Evolutionary conservation across 768 basidiomycete genomes (phyloP), one percentile per base, ranked within the genome.

Genomic region (Rhodotorula paludigena): DNA sequence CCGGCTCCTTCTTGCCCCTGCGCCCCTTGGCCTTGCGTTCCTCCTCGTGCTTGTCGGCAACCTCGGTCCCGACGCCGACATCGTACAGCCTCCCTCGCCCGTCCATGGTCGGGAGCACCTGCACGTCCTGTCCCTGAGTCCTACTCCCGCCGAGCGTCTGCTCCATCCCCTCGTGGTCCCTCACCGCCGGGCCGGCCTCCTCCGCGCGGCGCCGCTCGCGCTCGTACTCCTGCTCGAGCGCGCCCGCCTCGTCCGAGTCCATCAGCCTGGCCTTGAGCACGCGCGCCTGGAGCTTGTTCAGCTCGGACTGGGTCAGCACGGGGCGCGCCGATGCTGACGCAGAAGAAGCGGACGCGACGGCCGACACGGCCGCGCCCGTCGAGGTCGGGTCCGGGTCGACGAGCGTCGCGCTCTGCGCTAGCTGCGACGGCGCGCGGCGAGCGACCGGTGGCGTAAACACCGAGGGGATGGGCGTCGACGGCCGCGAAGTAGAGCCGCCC

Each of bases 251-350:
- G 3, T 88, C 82, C n/a, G 85, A 82, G 39, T 84, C 86, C 83
- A 89, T 88, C 39, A 99, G 82, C 77, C 89, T 93, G 8, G 96
- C 93, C 42, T 90, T 86, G 15, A 99, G 80, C 3, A 96, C 92
- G 73, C 87, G 87, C 7, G 94, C 94, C 78, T 99, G 94, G 3
- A 99, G 79, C 75, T 86, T 89, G 78, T 99, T 98, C 53, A 98
- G 80, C 23, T 88, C 89, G 21, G 74, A 76, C 25, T 77, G 73
- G 2, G 78, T 75, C 56, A 81, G 66, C 16, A 76, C 69, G 12
- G 80, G 78, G 35, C 71, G 68, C 15, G 69, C 73, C 7, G 68
- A 60, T 0, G 33, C 20, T 5, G 30, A 20, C 6, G 33, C 12
- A 28, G 68, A 28, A 63, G 44, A 32, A 53, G 15, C 32, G 57